A percentile compares a stretch with the other conserved stretches of the same genome.
These are phyloP conservation scores for Brettanomyces sp. DNA, from an alignment of 805 yeast species.

Conservation along the genomic window DNA sequence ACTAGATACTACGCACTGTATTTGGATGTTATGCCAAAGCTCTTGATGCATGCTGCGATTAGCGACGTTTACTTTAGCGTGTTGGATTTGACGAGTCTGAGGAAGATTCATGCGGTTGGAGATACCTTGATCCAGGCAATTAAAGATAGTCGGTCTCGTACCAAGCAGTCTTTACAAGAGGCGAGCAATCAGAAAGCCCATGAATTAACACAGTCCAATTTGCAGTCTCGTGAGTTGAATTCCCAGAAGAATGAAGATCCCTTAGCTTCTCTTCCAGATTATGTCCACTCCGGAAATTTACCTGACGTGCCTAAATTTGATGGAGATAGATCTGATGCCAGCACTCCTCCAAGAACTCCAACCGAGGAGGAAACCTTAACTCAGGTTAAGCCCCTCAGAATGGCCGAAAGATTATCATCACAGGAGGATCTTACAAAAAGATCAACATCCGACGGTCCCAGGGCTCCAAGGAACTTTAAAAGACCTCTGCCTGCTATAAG, in stretches of 20 bases:
- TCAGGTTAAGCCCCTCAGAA: conserved; percentile 61
- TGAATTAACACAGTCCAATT: background rate
- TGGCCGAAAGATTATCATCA: conserved; percentile 42
- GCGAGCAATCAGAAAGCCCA: background rate
- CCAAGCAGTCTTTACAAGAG: background rate
- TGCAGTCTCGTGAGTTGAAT: background rate
- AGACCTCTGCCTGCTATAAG: background rate
- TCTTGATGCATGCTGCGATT: conserved; percentile 66
- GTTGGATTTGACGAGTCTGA: conserved; percentile 49
- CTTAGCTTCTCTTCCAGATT: background rate
- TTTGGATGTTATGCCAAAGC: conserved; percentile 53
- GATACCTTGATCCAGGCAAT: background rate
- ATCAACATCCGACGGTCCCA: background rate
- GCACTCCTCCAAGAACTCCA: background rate
- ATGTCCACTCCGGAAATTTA: background rate
- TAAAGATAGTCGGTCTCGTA: background rate
- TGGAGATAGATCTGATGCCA: background rate
- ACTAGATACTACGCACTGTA: conserved; percentile 66
- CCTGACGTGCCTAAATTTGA: background rate
- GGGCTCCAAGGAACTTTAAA: background rate
- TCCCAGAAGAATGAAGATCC: background rate
- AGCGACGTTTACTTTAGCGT: conserved; percentile 62
- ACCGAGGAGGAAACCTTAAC: conserved; percentile 18
- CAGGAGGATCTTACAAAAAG: background rate
- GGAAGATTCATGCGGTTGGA: conserved; percentile 30